phyloP scores from a whole-genome alignment of 208 protist species.

The Leishmania gerbilli region DNA sequence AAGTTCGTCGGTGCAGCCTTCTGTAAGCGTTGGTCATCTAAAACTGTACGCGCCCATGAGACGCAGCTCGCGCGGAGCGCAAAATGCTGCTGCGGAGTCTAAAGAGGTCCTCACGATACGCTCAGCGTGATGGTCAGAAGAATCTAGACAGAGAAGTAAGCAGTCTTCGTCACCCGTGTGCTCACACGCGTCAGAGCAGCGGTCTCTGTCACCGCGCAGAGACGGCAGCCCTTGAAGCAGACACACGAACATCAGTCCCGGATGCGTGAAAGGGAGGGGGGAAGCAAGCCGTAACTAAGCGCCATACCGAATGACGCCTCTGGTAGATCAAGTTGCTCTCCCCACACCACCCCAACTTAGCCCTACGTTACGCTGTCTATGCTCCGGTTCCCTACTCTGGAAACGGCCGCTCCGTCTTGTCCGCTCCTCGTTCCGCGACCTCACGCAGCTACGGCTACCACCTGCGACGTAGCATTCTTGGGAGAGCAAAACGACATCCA shows the following conservation, averaged over 20 bases:
- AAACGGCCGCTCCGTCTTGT: not conserved
- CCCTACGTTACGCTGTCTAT: not conserved
- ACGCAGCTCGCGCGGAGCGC: not conserved
- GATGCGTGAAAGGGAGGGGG: not conserved
- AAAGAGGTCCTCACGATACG: not conserved
- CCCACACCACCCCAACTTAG: not conserved
- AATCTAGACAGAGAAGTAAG: not conserved
- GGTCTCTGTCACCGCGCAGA: not conserved
- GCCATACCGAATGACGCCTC: not conserved
- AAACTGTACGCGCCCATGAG: not conserved
- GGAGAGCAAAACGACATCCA: conserved; percentile 50
- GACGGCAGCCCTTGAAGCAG: not conserved
- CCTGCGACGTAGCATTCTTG: conserved; percentile 32
- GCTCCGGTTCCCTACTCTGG: not conserved
- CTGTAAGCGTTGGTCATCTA: not conserved
- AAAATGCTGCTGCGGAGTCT: not conserved
- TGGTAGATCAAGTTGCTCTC: not conserved
- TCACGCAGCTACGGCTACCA: conserved; percentile 47
- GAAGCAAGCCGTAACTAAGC: not conserved
- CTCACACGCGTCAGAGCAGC: not conserved
- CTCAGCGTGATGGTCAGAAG: not conserved
- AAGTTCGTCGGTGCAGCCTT: not conserved
- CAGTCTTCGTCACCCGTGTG: not conserved
- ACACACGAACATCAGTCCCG: not conserved
- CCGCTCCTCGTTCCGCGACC: not conserved